A percentile compares a stretch with the other conserved stretches of the same genome.
Evolutionary conservation across 2,329 filamentous ascomycete genomes (phyloP).

Genomic region (Diplodia sapinea): DNA sequence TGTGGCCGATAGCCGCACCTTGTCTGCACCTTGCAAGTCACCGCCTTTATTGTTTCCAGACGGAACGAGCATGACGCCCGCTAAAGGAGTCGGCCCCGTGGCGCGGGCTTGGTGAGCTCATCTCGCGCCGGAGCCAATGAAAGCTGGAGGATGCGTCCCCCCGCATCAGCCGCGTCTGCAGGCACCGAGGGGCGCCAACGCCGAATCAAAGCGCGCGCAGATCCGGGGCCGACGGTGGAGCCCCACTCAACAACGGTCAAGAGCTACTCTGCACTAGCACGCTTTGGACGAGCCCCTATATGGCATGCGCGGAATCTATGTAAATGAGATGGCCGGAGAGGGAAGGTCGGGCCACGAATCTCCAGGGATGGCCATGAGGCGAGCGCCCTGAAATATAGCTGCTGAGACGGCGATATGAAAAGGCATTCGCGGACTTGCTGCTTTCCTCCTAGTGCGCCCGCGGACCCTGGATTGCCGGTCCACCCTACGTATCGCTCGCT

Average conservation of each 20-base stretch:
- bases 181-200: neutral
- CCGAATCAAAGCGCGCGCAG: conserved; percentile 3
- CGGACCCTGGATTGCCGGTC: neutral
- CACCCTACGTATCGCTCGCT: neutral
- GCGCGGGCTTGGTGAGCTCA: neutral
- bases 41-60: neutral
- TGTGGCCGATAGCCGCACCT: conserved; percentile 6
- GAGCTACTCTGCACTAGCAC: neutral
- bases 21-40: conserved; percentile 11
- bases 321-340: neutral
- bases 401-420: neutral
- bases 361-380: neutral
- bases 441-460: neutral
- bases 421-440: neutral
- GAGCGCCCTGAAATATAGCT: neutral
- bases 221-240: conserved; percentile 15
- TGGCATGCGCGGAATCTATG: neutral
- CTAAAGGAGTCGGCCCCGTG: neutral
- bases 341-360: neutral
- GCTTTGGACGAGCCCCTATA: neutral
- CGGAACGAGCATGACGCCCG: neutral
- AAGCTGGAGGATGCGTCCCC: neutral
- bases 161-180: conserved; percentile 1
- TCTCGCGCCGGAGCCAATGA: neutral
- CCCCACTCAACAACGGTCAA: neutral